Conservation (phyloP, 129 eudicot species). For the Helichrysum umbraculigerum region DNA sequence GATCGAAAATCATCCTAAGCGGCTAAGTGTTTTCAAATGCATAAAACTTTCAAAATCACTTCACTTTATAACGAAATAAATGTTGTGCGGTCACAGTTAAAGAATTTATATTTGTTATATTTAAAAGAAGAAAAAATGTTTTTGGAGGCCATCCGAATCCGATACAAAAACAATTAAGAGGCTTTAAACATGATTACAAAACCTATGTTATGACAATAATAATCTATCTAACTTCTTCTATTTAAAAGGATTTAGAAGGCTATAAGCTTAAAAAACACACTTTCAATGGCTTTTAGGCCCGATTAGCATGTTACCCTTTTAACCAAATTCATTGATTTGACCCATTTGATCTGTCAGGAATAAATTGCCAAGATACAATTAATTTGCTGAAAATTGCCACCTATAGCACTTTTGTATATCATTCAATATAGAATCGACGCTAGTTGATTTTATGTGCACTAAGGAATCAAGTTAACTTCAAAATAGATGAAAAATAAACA, state of each 20-base stretch:
- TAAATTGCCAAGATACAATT: neutral
- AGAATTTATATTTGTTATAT: no score
- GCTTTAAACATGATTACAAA: neutral
- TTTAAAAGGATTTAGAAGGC: neutral
- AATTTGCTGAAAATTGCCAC: neutral
- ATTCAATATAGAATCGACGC: neutral
- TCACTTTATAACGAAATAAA: no score
- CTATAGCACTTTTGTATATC: neutral
- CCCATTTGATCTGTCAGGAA: neutral
- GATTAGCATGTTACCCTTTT: neutral
- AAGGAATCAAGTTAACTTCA: neutral
- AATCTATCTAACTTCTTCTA: neutral
- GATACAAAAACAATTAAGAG: no score
- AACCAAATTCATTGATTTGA: neutral
- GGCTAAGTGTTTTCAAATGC: no score
- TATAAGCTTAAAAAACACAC: neutral
- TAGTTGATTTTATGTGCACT: neutral
- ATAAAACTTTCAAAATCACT: no score
- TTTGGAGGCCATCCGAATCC: no score
- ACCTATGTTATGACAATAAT: neutral
- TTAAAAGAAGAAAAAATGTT: no score
- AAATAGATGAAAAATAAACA: neutral
- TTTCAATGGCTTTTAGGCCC: neutral
- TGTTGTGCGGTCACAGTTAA: no score
- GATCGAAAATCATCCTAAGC: no score